Base-by-base conservation (phyloP, 2,329 filamentous ascomycete genomes). In the Trichoderma koningii region DNA sequence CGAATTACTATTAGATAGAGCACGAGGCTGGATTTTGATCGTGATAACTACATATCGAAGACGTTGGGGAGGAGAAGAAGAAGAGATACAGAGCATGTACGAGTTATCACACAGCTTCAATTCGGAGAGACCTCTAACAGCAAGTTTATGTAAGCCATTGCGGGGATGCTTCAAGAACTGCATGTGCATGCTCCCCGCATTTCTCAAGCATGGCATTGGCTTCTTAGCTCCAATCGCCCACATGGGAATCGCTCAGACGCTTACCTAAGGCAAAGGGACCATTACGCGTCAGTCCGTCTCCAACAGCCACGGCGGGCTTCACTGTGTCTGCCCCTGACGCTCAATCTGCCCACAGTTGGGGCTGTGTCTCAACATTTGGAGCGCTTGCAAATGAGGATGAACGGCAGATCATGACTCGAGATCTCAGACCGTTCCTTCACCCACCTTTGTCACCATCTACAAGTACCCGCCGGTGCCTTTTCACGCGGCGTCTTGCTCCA, bases 141-240 rank as follows among this genome's bases (percentile, higher is more conserved):
- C 34, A 38, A 14, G 34, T 14, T 38, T 38, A 38, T 38, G 34
- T 38, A 38, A 38, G 34, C 34, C 34, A 38, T 14, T 38, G 34
- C 34, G 34, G 51, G 51, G 21, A 38, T n/a, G 38, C 19, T 12
- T 23, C 52, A 30, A 12, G 15, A 6, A 14, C 52, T 55, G 52
- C 52, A 55, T 55, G 10, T 55, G 52, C 52, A 55, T 41, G 30
- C 23, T 41, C 52, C 34, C 52, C 52, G 52, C 52, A 55, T 55
- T 55, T 55, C 9, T 55, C 19, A 55, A 34, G 52, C 52, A 41
- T 55, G 52, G 52, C 52, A 38, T 48, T 23, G 45, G 19, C 19
- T 55, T 52, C 19, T 55, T 52, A 30, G 50, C 34, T 55, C 41
- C 52, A 41, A 38, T 55, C n/a, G 52, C 14, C 23, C 4, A 12